Base-by-base conservation (phyloP, 2,329 filamentous ascomycete genomes). In the Aureobasidium musti region DNA sequence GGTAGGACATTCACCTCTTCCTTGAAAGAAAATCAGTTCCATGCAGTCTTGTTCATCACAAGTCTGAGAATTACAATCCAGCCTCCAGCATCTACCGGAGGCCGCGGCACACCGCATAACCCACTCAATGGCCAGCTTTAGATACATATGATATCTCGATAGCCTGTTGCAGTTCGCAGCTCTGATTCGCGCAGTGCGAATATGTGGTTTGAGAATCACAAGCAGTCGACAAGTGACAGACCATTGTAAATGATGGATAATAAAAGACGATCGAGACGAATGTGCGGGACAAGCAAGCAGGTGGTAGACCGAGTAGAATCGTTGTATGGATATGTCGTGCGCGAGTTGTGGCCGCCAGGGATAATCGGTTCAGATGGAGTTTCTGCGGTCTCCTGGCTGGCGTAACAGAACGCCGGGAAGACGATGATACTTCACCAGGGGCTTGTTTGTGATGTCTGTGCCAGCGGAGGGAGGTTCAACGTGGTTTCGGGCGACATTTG, bases 11-110 rank as follows among this genome's bases (percentile, higher is more conserved):
- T 14, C 14, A 3, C 23, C 35, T 7, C 33, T 56, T 21, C 13
- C 17, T 39, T 11, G 23, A 35, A 19, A 19, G 3, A 8, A 28
- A 41, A 21, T 10, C 35, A 41, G 14, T 19, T 11, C 21, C 14
- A 11, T 13, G n/a, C 21, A 56, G 53, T 33, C 53, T 56, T 56
- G 53, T 56, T 39, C 35, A 41, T 23, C 53, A 39, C 53, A 54
- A 54, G 50, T 23, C 50, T 37, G 17, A 28, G 49, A 17, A 52
- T 52, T 52, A 19, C 17, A n/a, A 30, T 26, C n/a, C 26, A 11
- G 49, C 49, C 6, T 52, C 7, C 14, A 17, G 1, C 10, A 52
- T 3, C 8, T 2, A 2, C 6, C 45, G 11, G 8, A 19, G 7
- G 5, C 7, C 17, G 26, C 26, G 30, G 30, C 17, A 3, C 49